Base-by-base conservation (phyloP, 441 rosid genomes). In the Erodium texanum region DNA sequence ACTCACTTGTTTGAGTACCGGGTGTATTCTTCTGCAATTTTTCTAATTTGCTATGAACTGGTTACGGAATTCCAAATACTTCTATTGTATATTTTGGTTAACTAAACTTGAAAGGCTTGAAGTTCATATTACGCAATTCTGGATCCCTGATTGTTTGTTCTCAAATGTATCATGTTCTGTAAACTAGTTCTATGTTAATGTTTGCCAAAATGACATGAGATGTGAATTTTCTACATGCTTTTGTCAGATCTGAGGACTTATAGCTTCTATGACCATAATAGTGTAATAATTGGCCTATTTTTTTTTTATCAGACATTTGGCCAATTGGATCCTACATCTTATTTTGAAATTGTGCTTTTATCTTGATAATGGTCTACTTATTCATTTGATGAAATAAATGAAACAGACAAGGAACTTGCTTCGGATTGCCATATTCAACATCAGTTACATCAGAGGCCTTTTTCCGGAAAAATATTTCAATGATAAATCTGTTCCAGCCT, bases 381-480 rank as follows among this genome's bases (percentile, higher is more conserved):
- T 38, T 0, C 54, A 45, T 45, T 45, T 45, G 54, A 45, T 45
- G 4, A 45, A 45, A 6, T 14, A 45, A 45, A 0, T 45, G 45
- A 1, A 65, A 73, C 43, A 87, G 95, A 89, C 97, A 9, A 83
- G 97, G 85, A 92, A 90, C 78, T 72, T 90, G 81, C 96, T 95
- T 15, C 93, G 97, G 12, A 92, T 95, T 62, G 95, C 97, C 27
- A 89, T 90, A 67, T 95, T 95, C 85, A 95, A 95, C 66, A 90
- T 92, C 75, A 95, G 97, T 71, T 95, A 95, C 78, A 87, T 95
- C 64, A 87, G 97, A 82, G 99, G 97, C 12, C 86, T 95, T 73
- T 92, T 95, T 71, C 98, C 97, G 0, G 98, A 95, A 78, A 92
- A 90, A 73, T 95, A 90, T 79, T 92, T 92, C 88, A 90, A 82